Conservation (phyloP, 768 basidiomycete genomes). For the Lactarius tabidus region DNA sequence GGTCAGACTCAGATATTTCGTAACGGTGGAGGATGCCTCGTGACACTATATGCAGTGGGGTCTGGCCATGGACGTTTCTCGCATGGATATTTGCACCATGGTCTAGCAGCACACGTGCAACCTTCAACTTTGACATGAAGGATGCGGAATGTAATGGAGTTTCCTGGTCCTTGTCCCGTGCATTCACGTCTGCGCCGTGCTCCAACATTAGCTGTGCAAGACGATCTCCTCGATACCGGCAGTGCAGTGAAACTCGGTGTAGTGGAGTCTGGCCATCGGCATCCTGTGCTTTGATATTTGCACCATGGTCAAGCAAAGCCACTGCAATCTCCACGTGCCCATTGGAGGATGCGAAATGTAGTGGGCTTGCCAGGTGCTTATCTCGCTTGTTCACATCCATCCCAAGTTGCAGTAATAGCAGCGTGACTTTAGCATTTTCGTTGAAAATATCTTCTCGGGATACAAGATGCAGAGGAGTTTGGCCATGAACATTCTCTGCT, state of each 20-base stretch:
- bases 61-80: neutral
- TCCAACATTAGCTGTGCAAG: neutral
- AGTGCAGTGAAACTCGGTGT: neutral
- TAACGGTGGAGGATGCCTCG: too few relatives aligned
- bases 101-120: neutral
- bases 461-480: neutral
- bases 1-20: neutral
- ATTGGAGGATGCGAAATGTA: neutral
- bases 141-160: neutral
- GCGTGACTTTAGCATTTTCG: neutral
- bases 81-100: neutral
- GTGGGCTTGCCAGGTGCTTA: neutral
- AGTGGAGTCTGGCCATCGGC: neutral
- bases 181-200: neutral
- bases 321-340: neutral
- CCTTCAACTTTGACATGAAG: fast-evolving
- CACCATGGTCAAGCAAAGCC: neutral
- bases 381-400: neutral
- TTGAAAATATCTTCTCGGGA: fast-evolving
- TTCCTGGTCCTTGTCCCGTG: neutral
- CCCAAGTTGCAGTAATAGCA: neutral
- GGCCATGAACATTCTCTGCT: neutral
- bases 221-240: too few relatives aligned
- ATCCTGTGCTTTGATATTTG: neutral
- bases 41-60: neutral